Base-by-base conservation (phyloP, 2,329 filamentous ascomycete species). In the Fusarium virguliforme region DNA sequence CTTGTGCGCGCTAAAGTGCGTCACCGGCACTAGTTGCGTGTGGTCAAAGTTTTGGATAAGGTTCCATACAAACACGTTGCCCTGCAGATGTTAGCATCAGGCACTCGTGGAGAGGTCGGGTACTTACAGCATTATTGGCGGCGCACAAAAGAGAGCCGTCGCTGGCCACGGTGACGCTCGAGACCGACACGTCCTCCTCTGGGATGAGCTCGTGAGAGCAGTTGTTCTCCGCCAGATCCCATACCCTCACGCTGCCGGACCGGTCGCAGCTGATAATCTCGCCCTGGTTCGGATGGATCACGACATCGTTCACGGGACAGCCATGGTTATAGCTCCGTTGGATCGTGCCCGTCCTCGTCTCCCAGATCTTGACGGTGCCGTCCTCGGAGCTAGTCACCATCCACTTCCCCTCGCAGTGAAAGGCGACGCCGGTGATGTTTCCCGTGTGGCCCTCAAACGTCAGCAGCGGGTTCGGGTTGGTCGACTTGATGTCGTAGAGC, bases 381-480 rank as follows among this genome's bases (percentile, higher is more conserved):
- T 99, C 96, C 82, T 99, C 96, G 51, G 94, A 97, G 81, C 93
- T 97, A 9, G 96, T 99, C 18, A 98, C 96, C 93, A 99, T 98
- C 96, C 96, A 99, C 84, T 99, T 99, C 10, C 95, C 95, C 82
- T 99, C 96, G 80, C 95, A 98, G 81, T 99, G 96, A 80, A 99
- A 99, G 10, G 95, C 95, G 51, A 99, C 93, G 46, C 96, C 96
- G 0, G 96, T 99, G 79, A 99, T 92, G 78, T 99, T 99, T 73
- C 91, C 94, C 12, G 94, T 96, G 83, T 99, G 96, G 43, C 96
- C 96, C 79, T 98, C 95, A 77, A 99, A 98, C 22, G 92, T 95
- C 77, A 98, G 89, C 26, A 98, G 87, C 1, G 96, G 92, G 73
- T 95, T 96, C 3, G 96, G 95, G 77, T 98, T 98, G n/a, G 94